Evolutionary conservation across 1,284 basidiomycete species (phyloP).

Genomic region (Fomitiporia mediterranea): DNA sequence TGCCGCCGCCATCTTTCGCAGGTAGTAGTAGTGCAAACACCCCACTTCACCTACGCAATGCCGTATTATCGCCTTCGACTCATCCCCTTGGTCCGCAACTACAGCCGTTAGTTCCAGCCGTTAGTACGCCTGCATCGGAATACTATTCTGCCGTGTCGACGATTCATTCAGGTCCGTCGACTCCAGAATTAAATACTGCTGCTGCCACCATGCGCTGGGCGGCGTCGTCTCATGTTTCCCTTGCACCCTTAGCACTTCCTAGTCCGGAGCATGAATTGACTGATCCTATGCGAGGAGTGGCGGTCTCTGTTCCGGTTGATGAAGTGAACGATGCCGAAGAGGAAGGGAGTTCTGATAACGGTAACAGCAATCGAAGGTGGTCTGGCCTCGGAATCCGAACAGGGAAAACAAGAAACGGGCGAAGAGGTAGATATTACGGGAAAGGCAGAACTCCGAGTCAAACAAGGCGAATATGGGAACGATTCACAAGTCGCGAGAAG

Average conservation of each 20-base stretch:
- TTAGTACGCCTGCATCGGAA: constrained; percentile 27
- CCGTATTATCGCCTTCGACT: constrained; percentile 11
- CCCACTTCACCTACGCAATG: not conserved
- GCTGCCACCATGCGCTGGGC: constrained; percentile 86
- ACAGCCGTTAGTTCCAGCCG: constrained; percentile 29
- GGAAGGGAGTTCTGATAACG: constrained; percentile 11
- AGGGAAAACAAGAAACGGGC: constrained; percentile 6
- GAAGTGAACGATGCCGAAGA: constrained; percentile 13
- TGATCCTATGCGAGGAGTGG: constrained; percentile 75
- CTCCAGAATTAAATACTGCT: constrained; percentile 55
- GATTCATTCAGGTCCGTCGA: constrained; percentile 26
- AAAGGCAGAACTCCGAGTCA: constrained; percentile 7
- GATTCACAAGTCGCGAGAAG: constrained; percentile 10
- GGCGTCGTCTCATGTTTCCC: constrained; percentile 57
- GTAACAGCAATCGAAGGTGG: constrained; percentile 1
- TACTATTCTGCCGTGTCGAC: constrained; percentile 20
- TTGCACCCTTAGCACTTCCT: constrained; percentile 76
- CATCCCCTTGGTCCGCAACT: constrained; percentile 9
- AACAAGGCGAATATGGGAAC: constrained; percentile 19
- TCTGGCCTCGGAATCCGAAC: constrained; percentile 5
- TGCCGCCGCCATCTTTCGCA: constrained; percentile 15
- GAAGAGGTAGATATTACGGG: constrained; percentile 11
- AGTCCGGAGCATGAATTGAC: constrained; percentile 84
- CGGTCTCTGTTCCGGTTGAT: constrained; percentile 52
- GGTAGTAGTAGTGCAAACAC: not conserved